Evolutionary conservation across 192 early-diverging fungal species (phyloP).

Genomic region (Allomyces macrogynus): DNA sequence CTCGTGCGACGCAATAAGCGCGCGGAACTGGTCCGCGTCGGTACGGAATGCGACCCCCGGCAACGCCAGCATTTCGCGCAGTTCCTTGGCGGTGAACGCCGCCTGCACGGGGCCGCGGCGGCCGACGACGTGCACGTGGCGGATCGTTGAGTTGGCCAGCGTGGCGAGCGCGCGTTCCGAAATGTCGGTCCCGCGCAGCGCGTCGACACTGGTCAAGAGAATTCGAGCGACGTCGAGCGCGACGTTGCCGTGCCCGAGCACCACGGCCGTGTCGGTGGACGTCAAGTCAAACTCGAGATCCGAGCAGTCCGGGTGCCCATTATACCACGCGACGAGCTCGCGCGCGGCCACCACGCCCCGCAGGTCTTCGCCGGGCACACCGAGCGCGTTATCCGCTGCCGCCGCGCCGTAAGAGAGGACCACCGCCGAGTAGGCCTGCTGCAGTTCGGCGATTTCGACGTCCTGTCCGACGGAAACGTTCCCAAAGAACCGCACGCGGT

Average conservation of each 20-base stretch:
- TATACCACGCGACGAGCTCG: constrained; percentile 88
- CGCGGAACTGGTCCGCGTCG: constrained; percentile 28
- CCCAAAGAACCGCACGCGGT: constrained; percentile 55
- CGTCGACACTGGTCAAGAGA: constrained; percentile 46
- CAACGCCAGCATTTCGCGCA: constrained; percentile 75
- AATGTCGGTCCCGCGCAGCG: constrained; percentile 68
- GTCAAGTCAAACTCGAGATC: constrained; percentile 37
- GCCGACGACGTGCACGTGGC: constrained; percentile 71
- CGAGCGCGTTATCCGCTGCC: constrained; percentile 38
- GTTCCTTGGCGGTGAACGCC: constrained; percentile 88
- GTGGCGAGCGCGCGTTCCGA: constrained; percentile 46
- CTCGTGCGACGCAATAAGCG: constrained; percentile 21
- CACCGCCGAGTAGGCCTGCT: constrained; percentile 45
- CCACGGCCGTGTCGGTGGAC: constrained; percentile 46
- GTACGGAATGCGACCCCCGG: constrained; percentile 36
- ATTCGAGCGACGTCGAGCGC: constrained; percentile 80
- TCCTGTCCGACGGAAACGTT: constrained; percentile 48
- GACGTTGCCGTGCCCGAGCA: constrained; percentile 89
- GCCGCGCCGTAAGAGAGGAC: constrained; percentile 73
- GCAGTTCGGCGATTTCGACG: constrained; percentile 27
- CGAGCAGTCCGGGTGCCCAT: constrained; percentile 55
- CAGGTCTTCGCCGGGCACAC: constrained; percentile 37
- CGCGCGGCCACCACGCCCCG: constrained; percentile 51
- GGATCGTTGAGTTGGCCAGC: constrained; percentile 42
- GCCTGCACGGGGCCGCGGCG: constrained; percentile 86